Base-by-base conservation (phyloP, 805 yeast species). In the Blastobotrys mokoenaii region DNA sequence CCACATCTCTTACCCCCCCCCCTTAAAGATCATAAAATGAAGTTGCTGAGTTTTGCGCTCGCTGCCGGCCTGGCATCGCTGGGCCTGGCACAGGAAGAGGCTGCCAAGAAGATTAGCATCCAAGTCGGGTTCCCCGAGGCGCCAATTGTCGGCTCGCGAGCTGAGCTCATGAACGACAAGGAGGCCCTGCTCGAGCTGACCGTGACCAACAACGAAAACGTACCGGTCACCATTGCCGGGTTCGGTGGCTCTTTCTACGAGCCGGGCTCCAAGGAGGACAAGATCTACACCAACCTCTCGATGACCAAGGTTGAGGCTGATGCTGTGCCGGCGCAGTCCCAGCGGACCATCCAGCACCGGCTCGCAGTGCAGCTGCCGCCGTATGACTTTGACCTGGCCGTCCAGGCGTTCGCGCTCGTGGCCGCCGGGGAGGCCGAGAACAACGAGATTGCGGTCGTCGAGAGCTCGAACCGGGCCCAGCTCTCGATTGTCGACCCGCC, bases 291-390 rank as follows among this genome's bases (percentile, higher is more conserved):
- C 40, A 84, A 84, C 61, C 68, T 85, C 59, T 77, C 93, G 20
- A 74, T 77, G 43, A 74, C 79, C 41, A 68, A 74, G 45, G 62
- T 83, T 45, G 89, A n/a, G 14, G 41, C 84, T 12, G 86, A 88
- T 14, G 49, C 60, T 7, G 66, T 82, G 46, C 67, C 62, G 15
- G 65, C 79, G 3, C 80, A 81, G 39, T 72, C 73, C 48, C 52
- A 70, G 12, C 67, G 61, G 14, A 55, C 57, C 16, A 77, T 86
- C 60, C 67, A 67, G 38, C 94, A 85, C 65, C 70, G 69, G 42
- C 61, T 87, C 42, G 73, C 75, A 27, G 68, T 84, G 55, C 76
- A 74, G 54, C 65, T 86, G 48, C 65, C 67, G 15, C 77, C 85
- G 31, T 74, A 71, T 35, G 71, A 71, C 52, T 84, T 79, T 56